These are phyloP conservation scores for Boletus reticulatus DNA, from an alignment of 768 basidiomycete species.

Conservation along the genomic window DNA sequence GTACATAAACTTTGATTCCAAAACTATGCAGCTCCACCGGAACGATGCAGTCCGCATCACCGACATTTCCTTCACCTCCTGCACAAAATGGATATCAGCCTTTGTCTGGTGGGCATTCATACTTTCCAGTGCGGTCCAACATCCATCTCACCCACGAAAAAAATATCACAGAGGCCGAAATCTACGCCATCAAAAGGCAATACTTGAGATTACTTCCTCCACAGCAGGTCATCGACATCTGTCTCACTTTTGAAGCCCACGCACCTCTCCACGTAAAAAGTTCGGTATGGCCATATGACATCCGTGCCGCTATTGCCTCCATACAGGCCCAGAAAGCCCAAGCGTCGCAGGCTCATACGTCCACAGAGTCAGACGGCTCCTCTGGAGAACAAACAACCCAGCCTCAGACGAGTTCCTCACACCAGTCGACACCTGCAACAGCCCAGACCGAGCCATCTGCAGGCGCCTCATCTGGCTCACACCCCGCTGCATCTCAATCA, in stretches of 20 bases:
- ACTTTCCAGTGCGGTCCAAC: slow-evolving; percentile 17
- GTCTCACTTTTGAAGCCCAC: slow-evolving; percentile 67
- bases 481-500: slow-evolving; percentile 18
- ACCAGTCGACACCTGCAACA: slow-evolving; percentile 19
- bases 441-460: slow-evolving; percentile 24
- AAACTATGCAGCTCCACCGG: slow-evolving; percentile 70
- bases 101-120: slow-evolving; percentile 35
- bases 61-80: slow-evolving; percentile 36
- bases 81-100: slow-evolving; percentile 36
- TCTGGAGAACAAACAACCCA: slow-evolving; percentile 14
- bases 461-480: slow-evolving; percentile 15
- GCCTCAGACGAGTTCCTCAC: slow-evolving; percentile 18
- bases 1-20: slow-evolving; percentile 57
- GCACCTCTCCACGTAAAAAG: slow-evolving; percentile 61
- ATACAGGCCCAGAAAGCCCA: slow-evolving; percentile 36
- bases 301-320: slow-evolving; percentile 59
- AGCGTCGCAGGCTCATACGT: slow-evolving; percentile 18
- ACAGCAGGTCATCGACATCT: slow-evolving; percentile 77
- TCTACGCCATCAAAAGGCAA: slow-evolving; percentile 63
- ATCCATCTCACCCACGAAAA: slow-evolving; percentile 21
- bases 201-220: slow-evolving; percentile 68
- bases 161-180: slow-evolving; percentile 37
- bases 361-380: slow-evolving; percentile 10
- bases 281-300: slow-evolving; percentile 71
- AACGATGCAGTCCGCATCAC: slow-evolving; percentile 55